Percentiles rank a stretch among this genome's conserved stretches.
Conservation (phyloP, 805 yeast genomes). For the Debaryomyces maramus region DNA sequence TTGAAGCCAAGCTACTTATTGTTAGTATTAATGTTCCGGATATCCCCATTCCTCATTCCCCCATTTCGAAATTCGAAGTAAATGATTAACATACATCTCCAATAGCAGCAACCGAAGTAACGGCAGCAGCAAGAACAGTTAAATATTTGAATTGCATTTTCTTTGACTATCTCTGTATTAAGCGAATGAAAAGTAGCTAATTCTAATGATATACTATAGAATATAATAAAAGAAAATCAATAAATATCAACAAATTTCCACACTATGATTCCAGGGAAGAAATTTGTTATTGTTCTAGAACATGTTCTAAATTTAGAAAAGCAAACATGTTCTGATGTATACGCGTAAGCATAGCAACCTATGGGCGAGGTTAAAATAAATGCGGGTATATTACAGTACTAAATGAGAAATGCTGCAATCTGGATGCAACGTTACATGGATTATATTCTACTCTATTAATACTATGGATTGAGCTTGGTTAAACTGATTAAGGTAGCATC, state of each 20-base stretch:
- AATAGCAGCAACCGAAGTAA: constrained; percentile 53
- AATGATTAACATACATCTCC: constrained; percentile 51
- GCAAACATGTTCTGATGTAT: not conserved
- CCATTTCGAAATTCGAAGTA: not conserved
- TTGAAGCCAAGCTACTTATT: constrained; percentile 64
- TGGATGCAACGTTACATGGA: too few relatives aligned
- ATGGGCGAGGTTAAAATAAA: too few relatives aligned
- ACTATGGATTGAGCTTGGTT: constrained; percentile 38
- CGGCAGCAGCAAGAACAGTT: constrained; percentile 48
- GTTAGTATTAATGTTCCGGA: constrained; percentile 10
- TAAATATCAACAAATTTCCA: constrained; percentile 4
- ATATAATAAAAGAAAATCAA: not conserved
- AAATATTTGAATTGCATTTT: constrained; percentile 42
- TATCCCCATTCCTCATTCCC: not conserved
- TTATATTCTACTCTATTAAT: too few relatives aligned
- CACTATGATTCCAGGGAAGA: not conserved
- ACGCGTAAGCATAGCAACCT: not conserved
- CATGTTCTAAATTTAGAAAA: not conserved
- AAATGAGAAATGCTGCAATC: too few relatives aligned
- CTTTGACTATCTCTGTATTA: constrained; percentile 3
- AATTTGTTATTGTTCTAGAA: not conserved
- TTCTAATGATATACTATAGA: not conserved
- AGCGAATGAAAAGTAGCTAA: constrained; percentile 10
- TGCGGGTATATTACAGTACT: not conserved
- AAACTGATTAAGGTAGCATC: constrained; percentile 67